phyloP scores from a whole-genome alignment of 352 stramenopile genomes.

The Globisporangium abappressorium region DNA sequence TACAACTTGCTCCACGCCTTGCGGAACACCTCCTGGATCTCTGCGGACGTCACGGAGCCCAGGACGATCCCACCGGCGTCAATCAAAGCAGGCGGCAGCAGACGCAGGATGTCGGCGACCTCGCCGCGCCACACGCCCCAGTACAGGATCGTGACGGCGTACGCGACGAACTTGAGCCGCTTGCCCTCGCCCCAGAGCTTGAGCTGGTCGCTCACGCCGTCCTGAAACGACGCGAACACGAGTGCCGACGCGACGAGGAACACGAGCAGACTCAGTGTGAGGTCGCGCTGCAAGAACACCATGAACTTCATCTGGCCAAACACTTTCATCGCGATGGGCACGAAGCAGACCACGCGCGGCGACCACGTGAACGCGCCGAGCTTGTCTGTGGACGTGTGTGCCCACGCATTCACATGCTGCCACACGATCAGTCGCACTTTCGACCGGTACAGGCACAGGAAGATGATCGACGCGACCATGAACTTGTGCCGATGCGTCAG shows the following conservation, averaged over 20 bases:
- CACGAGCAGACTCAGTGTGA: constrained; percentile 34
- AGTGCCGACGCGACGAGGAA: constrained; percentile 29
- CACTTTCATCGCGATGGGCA: constrained; percentile 69
- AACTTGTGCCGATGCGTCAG: constrained; percentile 69
- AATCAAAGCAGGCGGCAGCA: constrained; percentile 59
- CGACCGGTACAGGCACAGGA: constrained; percentile 63
- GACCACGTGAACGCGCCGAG: constrained; percentile 55
- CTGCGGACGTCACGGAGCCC: constrained; percentile 30
- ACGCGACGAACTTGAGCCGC: constrained; percentile 62
- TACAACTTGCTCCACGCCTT: constrained; percentile 11
- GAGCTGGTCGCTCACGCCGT: constrained; percentile 23
- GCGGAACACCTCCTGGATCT: constrained; percentile 10
- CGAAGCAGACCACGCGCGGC: constrained; percentile 40
- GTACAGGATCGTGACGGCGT: constrained; percentile 51
- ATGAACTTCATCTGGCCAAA: constrained; percentile 75
- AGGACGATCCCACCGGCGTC: constrained; percentile 40
- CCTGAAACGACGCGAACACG: constrained; percentile 33
- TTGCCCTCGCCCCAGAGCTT: constrained; percentile 66
- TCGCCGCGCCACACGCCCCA: constrained; percentile 58
- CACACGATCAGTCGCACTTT: constrained; percentile 40
- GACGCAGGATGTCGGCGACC: constrained; percentile 38
- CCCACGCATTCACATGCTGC: constrained; percentile 40
- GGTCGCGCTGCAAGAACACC: constrained; percentile 63
- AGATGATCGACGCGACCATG: constrained; percentile 69
- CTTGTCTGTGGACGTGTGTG: constrained; percentile 62